phyloP scores from a whole-genome alignment of 805 yeast genomes.

The Pachysolen tannophilus region DNA sequence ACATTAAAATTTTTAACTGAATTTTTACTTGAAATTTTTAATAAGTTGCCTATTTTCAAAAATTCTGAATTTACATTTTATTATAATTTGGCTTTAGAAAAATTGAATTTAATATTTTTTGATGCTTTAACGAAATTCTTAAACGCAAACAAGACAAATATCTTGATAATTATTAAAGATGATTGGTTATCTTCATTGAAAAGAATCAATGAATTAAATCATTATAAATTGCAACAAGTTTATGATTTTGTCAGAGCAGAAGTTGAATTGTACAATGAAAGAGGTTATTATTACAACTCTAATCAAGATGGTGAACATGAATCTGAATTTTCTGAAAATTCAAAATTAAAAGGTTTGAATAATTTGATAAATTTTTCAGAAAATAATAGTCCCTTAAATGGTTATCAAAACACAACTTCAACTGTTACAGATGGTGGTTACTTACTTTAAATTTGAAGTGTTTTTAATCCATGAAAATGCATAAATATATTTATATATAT shows the following conservation, averaged over 20 bases:
- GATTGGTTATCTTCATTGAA: slow-evolving; percentile 22
- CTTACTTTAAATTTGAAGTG: no score
- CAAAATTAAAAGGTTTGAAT: slow-evolving; percentile 18
- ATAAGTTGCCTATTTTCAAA: slow-evolving; percentile 58
- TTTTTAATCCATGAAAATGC: no score
- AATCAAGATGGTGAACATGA: slow-evolving; percentile 2
- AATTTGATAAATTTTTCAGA: slow-evolving; percentile 12
- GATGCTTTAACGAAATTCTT: slow-evolving; percentile 19
- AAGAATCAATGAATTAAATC: slow-evolving; percentile 22
- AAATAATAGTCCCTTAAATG: slow-evolving; percentile 11
- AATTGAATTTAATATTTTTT: slow-evolving; percentile 22
- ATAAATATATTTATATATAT: no score
- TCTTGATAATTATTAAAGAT: slow-evolving; percentile 22
- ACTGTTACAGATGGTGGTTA: no score
- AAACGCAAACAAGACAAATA: slow-evolving; percentile 23
- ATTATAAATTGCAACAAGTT: slow-evolving; percentile 18
- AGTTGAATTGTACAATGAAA: slow-evolving; percentile 17
- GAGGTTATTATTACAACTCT: slow-evolving; percentile 9
- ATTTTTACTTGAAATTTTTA: slow-evolving; percentile 48
- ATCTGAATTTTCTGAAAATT: slow-evolving; percentile 6
- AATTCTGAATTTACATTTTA: slow-evolving; percentile 46
- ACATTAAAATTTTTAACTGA: slow-evolving; percentile 57
- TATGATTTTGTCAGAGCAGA: slow-evolving; percentile 18
- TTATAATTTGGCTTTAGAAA: slow-evolving; percentile 23
- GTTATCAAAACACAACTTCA: no score